Evolutionary conservation across 345 rosid species (phyloP).

Genomic region (Garcia nutans): DNA sequence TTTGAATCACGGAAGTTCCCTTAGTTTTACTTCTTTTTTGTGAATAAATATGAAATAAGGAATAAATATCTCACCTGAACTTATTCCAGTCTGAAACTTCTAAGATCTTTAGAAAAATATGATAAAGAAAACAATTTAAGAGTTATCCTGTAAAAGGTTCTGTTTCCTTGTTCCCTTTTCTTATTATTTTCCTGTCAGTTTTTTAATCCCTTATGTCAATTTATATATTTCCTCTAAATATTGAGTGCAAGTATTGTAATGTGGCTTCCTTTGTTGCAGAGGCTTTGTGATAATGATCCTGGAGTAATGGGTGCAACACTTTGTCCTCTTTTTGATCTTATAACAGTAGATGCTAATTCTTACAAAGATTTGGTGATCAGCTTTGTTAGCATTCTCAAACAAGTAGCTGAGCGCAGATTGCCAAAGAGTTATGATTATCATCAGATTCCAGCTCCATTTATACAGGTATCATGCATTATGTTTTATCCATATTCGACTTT

Average conservation of each 20-base stretch:
- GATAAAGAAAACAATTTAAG: background rate
- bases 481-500: conserved; percentile 9
- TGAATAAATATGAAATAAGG: background rate
- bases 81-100: background rate
- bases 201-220: background rate
- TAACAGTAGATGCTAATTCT: conserved; percentile 61
- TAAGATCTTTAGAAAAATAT: background rate
- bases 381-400: conserved; percentile 93
- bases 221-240: background rate
- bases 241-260: background rate
- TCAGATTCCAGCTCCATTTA: conserved; percentile 98
- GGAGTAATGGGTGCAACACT: conserved; percentile 99
- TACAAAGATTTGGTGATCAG: conserved; percentile 86
- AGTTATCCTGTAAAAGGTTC: background rate
- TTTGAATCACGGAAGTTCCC: background rate
- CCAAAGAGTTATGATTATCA: conserved; percentile 96
- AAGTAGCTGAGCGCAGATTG: conserved; percentile 82
- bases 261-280: conserved; percentile 41
- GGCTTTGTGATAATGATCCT: conserved; percentile 88
- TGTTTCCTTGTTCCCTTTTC: background rate
- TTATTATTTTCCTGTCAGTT: background rate
- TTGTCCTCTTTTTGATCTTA: conserved; percentile 87
- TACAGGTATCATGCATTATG: conserved; percentile 57
- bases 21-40: background rate
- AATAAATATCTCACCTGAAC: background rate